A percentile compares a stretch with the other conserved stretches of the same genome.
These are phyloP conservation scores for Penicillium sp. DNA, from an alignment of 2,329 filamentous ascomycete genomes.

Conservation along the genomic window DNA sequence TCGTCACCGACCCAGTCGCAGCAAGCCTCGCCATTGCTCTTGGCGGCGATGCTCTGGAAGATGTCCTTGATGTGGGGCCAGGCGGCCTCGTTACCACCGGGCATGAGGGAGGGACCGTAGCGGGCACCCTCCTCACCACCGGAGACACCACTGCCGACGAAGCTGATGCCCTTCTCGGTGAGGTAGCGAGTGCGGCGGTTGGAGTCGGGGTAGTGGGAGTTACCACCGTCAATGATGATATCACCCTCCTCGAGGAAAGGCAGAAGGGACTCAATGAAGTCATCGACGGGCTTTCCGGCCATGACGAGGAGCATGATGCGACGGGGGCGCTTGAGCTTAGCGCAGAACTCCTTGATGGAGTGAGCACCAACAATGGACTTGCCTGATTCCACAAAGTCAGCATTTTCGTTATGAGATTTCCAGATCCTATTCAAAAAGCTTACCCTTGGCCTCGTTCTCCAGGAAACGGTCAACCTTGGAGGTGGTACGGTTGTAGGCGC, in stretches of 20 bases:
- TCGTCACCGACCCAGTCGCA: slow-evolving; percentile 99
- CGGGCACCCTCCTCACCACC: slow-evolving; percentile 99
- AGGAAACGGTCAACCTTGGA: slow-evolving; percentile 97
- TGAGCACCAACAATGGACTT: slow-evolving; percentile 95
- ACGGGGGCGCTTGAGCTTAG: slow-evolving; percentile 96
- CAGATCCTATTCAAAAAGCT: slow-evolving; percentile 20
- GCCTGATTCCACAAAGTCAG: slow-evolving; percentile 55
- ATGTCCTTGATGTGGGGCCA: slow-evolving; percentile 99
- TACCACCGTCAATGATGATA: slow-evolving; percentile 99
- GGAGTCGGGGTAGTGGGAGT: slow-evolving; percentile 99
- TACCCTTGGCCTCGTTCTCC: slow-evolving; percentile 83
- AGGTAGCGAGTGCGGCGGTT: slow-evolving; percentile 96
- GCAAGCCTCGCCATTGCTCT: slow-evolving; percentile 95
- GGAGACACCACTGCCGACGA: slow-evolving; percentile 96
- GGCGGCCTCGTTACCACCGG: slow-evolving; percentile 95
- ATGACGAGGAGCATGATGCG: slow-evolving; percentile 99
- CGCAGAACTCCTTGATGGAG: slow-evolving; percentile 88
- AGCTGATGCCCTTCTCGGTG: slow-evolving; percentile 81
- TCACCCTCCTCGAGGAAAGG: slow-evolving; percentile 81
- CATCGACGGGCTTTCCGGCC: slow-evolving; percentile 95
- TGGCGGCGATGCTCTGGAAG: slow-evolving; percentile 96
- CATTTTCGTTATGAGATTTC: neutral
- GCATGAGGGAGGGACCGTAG: slow-evolving; percentile 97
- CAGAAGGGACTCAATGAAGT: slow-evolving; percentile 96
- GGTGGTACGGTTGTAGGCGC: slow-evolving; percentile 98